Evolutionary conservation across 2,329 filamentous ascomycete species (phyloP), one percentile per base, ranked within the genome.

Genomic region (Zasmidium angulare): DNA sequence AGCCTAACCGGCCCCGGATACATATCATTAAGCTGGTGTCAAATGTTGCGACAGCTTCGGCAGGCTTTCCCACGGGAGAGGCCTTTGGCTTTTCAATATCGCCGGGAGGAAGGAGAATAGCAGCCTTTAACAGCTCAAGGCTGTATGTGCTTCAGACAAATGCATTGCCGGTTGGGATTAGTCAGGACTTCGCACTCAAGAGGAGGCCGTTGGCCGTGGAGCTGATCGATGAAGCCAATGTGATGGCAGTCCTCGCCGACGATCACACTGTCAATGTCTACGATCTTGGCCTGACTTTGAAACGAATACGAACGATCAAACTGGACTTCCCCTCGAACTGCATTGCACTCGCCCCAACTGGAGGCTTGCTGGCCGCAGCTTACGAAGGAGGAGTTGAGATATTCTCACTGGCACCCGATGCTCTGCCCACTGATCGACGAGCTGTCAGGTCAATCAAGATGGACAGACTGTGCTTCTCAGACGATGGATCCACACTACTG

Each of bases 351-450:
- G 93, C 91, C 0, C 89, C 91, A 1, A 90, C 87, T 60, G 91
- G 90, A 43, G 87, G 87, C 22, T 88, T 96, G 2, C 77, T 96
- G 50, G 91, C 91, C n/a, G 88, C 90, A 24, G 91, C 91, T 4
- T 96, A 93, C 72, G 88, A 93, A 72, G 89, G 89, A 50, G 90
- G 90, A 9, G 91, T 96, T 60, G 91, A 96, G 74, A 89, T 96
- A 0, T 89, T 90, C 52, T 90, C 91, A 6, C 76, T 96, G 29
- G 84, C 84, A 56, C 79, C 86, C 2, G 84, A 79, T 56, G 86
- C 85, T 7, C 64, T 74, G 20, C 67, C 71, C 3, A 74, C 73
- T 4, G 73, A 75, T 52, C 66, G 73, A 17, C 63, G 73, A 64
- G 73, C 73, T 7, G 71, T 74, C 1, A 63, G 73, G 47, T 70